A percentile compares a stretch with the other conserved stretches of the same genome.
These are phyloP conservation scores for Neurospora sp. DNA, from an alignment of 495 filamentous ascomycete genomes.

Conservation along the genomic window DNA sequence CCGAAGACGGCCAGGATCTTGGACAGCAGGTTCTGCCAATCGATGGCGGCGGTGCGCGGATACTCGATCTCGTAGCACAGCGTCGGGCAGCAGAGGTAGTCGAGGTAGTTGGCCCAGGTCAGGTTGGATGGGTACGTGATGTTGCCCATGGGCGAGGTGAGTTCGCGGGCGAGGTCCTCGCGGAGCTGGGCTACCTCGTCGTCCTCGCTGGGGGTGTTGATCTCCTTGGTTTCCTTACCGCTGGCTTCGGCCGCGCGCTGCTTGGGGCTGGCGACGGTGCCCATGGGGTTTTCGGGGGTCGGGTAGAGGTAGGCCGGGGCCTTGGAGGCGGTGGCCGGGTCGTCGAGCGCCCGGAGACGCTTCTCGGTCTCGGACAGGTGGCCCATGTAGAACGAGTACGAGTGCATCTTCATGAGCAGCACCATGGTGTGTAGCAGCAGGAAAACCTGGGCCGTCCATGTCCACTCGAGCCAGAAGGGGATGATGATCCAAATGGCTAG, in stretches of 20 bases:
- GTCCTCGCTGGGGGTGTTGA: conserved; percentile 28
- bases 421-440: conserved; percentile 84
- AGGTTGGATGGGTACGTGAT: conserved; percentile 89
- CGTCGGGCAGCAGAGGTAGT: conserved; percentile 88
- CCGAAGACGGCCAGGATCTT: conserved; percentile 90
- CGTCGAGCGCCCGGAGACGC: conserved; percentile 68
- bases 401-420: conserved; percentile 97
- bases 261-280: conserved; percentile 25
- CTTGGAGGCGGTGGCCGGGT: conserved; percentile 57
- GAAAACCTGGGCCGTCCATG: conserved; percentile 89
- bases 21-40: conserved; percentile 74
- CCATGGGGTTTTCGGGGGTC: conserved; percentile 46
- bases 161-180: conserved; percentile 79
- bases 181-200: conserved; percentile 57
- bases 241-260: conserved; percentile 17
- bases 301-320: conserved; percentile 70
- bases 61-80: conserved; percentile 98
- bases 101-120: conserved; percentile 66
- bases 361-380: conserved; percentile 82
- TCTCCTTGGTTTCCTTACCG: conserved; percentile 32
- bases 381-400: conserved; percentile 95
- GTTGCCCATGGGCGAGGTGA: conserved; percentile 80
- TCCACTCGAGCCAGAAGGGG: conserved; percentile 84
- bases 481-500: conserved; percentile 75
- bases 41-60: conserved; percentile 61